These are phyloP conservation scores for Cryptococcus amylolentus DNA, from an alignment of 1,284 basidiomycete genomes.

Conservation along the genomic window DNA sequence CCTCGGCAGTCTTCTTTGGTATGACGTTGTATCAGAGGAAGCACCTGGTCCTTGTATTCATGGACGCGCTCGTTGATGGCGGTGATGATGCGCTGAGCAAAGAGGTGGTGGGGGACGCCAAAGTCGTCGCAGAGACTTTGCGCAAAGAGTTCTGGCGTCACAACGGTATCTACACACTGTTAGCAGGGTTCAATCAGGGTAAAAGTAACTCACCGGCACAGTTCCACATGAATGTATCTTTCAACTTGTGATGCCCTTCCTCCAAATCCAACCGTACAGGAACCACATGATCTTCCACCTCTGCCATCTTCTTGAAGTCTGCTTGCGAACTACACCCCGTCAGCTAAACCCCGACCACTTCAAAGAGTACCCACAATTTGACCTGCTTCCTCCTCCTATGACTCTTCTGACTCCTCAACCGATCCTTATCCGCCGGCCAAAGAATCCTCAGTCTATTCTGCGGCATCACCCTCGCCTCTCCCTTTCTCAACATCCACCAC, in stretches of 20 bases:
- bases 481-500: constrained; percentile 43
- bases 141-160: constrained; percentile 86
- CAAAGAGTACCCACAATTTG: constrained; percentile 61
- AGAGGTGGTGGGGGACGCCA: constrained; percentile 62
- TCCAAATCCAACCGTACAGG: constrained; percentile 95
- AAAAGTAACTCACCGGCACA: constrained; percentile 64
- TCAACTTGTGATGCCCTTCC: constrained; percentile 79
- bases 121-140: constrained; percentile 91
- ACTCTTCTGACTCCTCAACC: constrained; percentile 50
- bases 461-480: constrained; percentile 18
- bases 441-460: constrained; percentile 62
- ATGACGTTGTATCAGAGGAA: constrained; percentile 23
- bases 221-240: constrained; percentile 98
- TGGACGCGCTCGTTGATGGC: constrained; percentile 85
- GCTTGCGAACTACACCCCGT: constrained; percentile 25
- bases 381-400: constrained; percentile 57
- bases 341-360: not conserved
- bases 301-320: constrained; percentile 47
- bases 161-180: constrained; percentile 65
- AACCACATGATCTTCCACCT: constrained; percentile 59
- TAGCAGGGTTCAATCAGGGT: not conserved
- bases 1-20: constrained; percentile 16
- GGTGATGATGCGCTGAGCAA: constrained; percentile 71
- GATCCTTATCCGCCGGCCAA: constrained; percentile 56
- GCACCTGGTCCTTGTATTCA: constrained; percentile 49